Conservation (phyloP, 139 green algal species). For the Closterium sp. region DNA sequence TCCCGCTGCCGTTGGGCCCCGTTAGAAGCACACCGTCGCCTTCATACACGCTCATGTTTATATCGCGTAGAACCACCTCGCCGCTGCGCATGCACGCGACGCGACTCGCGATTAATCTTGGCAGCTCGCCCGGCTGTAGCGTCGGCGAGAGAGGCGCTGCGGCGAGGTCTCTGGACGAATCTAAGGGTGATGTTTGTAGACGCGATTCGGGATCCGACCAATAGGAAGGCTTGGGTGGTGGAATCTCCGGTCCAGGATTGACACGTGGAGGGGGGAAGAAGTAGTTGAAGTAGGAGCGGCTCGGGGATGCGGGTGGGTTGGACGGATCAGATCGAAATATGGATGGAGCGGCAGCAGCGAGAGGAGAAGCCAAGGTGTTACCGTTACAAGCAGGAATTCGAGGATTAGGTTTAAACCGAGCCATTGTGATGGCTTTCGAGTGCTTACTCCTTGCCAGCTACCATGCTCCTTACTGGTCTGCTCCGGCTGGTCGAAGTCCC, state of each 20-base stretch:
- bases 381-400: background rate
- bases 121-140: background rate
- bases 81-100: conserved; percentile 32
- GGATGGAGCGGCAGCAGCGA: background rate
- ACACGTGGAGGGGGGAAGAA: background rate
- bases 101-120: conserved; percentile 4
- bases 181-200: background rate
- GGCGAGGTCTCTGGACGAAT: background rate
- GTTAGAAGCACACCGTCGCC: conserved; percentile 18
- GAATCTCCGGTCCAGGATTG: background rate
- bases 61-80: conserved; percentile 10
- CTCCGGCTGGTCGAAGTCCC: too few relatives aligned
- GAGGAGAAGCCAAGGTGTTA: background rate
- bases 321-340: background rate
- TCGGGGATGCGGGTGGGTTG: background rate
- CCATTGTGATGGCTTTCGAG: background rate
- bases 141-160: background rate
- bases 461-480: background rate
- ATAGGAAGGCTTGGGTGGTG: background rate
- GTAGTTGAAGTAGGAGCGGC: background rate
- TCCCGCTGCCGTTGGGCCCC: conserved; percentile 30
- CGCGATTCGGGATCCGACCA: background rate
- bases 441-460: background rate
- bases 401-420: background rate
- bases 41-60: conserved; percentile 21